Evolutionary conservation across 2,329 filamentous ascomycete species (phyloP), one percentile per base, ranked within the genome.

Genomic region (Stagonosporopsis vannaccii): DNA sequence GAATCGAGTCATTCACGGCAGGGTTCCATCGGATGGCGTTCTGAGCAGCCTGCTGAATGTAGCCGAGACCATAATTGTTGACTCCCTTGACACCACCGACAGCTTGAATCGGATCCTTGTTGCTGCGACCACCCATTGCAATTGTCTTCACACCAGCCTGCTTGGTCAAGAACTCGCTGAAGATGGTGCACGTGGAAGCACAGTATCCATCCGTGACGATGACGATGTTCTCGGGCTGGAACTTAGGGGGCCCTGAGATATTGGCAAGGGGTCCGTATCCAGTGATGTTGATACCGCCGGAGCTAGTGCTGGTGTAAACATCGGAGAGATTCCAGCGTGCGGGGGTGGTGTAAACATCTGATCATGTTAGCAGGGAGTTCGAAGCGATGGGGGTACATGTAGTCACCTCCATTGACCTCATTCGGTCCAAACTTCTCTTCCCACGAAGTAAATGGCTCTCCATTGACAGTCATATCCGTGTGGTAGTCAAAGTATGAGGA

Each of bases 121-220:
- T 77, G 30, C 69, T 72, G 40, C 76, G 75, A 20, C 84, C 84
- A 23, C 84, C 84, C 55, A 85, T 75, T 6, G 80, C 82, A 49
- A 81, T 78, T 4, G 79, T 82, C 71, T 81, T 81, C n/a, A 86
- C 81, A 30, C 81, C 80, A 20, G 77, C 83, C 56, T 84, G 78
- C 23, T 79, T 71, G 22, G 79, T 79, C 63, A 87, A 75, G 62
- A 86, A 79, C 60, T 87, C 82, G 11, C 79, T 78, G 58, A 85
- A 85, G 4, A 85, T 75, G 3, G 83, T 81, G 72, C 85, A 87
- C 2, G 84, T 84, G 0, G 83, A 86, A 20, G 81, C 81, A 68
- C 85, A 87, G 62, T 82, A 80, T 30, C 84, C 85, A 63, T 87
- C 85, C 47, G 82, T 81, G n/a, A 87, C 70, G 23, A 85, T 66